A percentile compares a stretch with the other conserved stretches of the same genome.
Conservation (phyloP, 139 green algal species). For the Chlorella sp. region DNA sequence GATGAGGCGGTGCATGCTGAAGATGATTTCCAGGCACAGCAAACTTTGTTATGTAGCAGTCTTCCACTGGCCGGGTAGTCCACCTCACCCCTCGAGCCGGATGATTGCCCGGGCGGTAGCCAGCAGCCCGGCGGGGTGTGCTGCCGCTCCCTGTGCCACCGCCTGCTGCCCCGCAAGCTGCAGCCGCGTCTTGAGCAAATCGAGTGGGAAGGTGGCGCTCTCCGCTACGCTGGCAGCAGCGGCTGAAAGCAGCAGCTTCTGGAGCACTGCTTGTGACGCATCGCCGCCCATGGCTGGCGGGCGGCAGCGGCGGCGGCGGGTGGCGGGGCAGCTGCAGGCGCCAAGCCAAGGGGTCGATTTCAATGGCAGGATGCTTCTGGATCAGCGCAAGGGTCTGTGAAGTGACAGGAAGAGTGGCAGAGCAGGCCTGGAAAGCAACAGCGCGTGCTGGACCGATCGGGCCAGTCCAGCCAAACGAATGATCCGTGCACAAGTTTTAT, state of each 20-base stretch:
- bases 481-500: too few species aligned
- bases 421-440: too few species aligned
- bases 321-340: background rate
- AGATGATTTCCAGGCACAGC: slow-evolving; percentile 25
- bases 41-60: too few species aligned
- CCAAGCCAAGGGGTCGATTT: background rate
- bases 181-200: slow-evolving; percentile 71
- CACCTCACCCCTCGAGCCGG: too few species aligned
- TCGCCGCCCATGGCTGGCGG: background rate
- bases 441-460: too few species aligned
- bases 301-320: background rate
- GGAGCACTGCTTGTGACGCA: background rate
- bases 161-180: slow-evolving; percentile 58
- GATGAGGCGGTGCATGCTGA: background rate
- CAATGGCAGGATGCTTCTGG: background rate
- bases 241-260: slow-evolving; percentile 27
- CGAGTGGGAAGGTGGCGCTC: slow-evolving; percentile 64
- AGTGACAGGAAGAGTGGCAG: too few species aligned
- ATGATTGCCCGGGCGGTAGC: too few species aligned
- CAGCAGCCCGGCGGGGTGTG: too few species aligned
- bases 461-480: too few species aligned
- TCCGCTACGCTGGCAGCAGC: slow-evolving; percentile 44
- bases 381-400: too few species aligned
- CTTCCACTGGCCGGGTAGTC: slow-evolving; percentile 33
- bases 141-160: background rate